These are phyloP conservation scores for Fusarium sp. DNA, from an alignment of 2,329 filamentous ascomycete species.

Conservation along the genomic window DNA sequence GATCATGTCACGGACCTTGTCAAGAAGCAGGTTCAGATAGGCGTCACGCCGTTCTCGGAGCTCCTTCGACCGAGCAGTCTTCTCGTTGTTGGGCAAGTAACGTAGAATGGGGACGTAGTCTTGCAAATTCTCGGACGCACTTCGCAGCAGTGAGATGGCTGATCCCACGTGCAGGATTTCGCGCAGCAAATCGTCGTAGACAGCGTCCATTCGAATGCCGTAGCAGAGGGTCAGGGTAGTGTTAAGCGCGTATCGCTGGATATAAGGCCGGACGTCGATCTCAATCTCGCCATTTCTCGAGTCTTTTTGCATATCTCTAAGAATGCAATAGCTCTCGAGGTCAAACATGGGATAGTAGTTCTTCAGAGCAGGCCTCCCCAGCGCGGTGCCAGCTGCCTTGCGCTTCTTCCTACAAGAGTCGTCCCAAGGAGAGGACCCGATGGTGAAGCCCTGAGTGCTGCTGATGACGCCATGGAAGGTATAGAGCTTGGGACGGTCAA, in stretches of 20 bases:
- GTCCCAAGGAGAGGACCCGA: constrained; percentile 86
- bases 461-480: constrained; percentile 86
- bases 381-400: constrained; percentile 81
- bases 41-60: constrained; percentile 60
- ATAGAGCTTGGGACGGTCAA: constrained; percentile 81
- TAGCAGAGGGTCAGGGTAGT: constrained; percentile 67
- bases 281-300: constrained; percentile 56
- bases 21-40: constrained; percentile 62
- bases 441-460: constrained; percentile 81
- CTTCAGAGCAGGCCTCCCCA: constrained; percentile 62
- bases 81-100: constrained; percentile 65
- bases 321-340: constrained; percentile 63
- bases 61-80: constrained; percentile 60
- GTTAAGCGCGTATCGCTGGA: constrained; percentile 66
- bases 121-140: constrained; percentile 64
- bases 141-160: constrained; percentile 62
- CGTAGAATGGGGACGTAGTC: constrained; percentile 65
- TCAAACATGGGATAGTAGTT: constrained; percentile 66
- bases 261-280: constrained; percentile 61
- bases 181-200: constrained; percentile 63
- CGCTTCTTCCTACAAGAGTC: constrained; percentile 81
- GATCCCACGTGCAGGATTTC: constrained; percentile 66
- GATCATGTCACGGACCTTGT: constrained; percentile 56
- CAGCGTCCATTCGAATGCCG: constrained; percentile 66
- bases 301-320: constrained; percentile 60